phyloP scores from a whole-genome alignment of 345 rosid species.

The Gossypium australe region DNA sequence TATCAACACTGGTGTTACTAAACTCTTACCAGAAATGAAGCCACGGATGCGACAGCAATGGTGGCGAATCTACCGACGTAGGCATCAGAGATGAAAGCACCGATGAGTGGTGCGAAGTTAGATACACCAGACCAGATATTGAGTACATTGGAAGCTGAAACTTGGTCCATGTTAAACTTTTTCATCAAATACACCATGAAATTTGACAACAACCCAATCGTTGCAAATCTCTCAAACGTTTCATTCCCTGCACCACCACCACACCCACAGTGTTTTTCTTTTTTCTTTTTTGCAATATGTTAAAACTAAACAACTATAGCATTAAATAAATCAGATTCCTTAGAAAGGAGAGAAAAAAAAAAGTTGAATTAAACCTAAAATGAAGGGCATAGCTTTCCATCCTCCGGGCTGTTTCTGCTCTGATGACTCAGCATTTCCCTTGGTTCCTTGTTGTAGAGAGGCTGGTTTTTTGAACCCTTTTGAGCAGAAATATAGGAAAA shows the following conservation, averaged over 20 bases:
- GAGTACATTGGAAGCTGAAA: constrained; percentile 43
- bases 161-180: constrained; percentile 56
- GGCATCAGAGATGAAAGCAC: constrained; percentile 66
- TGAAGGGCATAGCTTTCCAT: constrained; percentile 81
- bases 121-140: constrained; percentile 61
- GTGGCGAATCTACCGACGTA: constrained; percentile 43
- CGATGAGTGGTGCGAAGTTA: constrained; percentile 57
- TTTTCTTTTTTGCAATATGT: no score
- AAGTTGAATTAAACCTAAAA: constrained; percentile 39
- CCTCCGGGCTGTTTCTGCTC: constrained; percentile 53
- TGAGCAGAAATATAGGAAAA: constrained; percentile 14
- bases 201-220: constrained; percentile 49
- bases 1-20: no score
- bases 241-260: constrained; percentile 46
- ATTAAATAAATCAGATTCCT: neutral
- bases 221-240: constrained; percentile 73
- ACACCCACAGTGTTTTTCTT: no score
- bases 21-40: constrained; percentile 48
- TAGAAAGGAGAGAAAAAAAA: neutral
- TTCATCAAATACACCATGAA: constrained; percentile 58
- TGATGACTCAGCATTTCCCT: constrained; percentile 2
- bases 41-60: constrained; percentile 44
- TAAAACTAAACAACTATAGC: no score
- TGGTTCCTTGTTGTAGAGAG: constrained; percentile 4
- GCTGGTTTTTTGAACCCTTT: constrained; percentile 16